Evolutionary conservation across 1,284 basidiomycete species (phyloP), one percentile per base, ranked within the genome.

Genomic region (Moesziomyces sp.): DNA sequence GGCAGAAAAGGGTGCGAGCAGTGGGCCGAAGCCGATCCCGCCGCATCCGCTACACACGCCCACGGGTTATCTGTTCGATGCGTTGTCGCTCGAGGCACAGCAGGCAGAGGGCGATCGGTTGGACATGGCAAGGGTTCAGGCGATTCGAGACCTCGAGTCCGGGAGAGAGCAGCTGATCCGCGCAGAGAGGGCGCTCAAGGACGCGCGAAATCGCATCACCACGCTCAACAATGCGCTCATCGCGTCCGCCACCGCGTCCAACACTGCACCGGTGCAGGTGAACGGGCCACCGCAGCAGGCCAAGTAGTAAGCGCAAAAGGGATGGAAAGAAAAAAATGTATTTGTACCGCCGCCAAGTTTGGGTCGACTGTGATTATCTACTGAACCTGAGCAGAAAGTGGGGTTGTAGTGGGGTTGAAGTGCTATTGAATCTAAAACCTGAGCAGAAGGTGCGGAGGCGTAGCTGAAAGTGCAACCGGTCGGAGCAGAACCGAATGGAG

Each of bases 31-130:
- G 43, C 61, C 48, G 3, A 50, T 58, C 21, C 79, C 67, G 11
- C 79, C 79, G 26, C 79, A 83, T 49, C 80, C 77, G 8, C 73
- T 83, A 14, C 78, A 83, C 55, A 76, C 76, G 6, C 77, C 80
- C 8, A 77, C 78, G 3, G 81, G 80, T 16, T 79, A 81, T 16
- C 58, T 81, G 9, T 66, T 81, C 28, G 74, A 82, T 26, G 87
- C 97, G 93, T 80, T 91, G 88, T 50, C 85, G 86, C 56, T 88
- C 88, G 70, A 94, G 94, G 92, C 93, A 92, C 85, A 91, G 88
- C 82, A 92, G 92, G 58, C 69, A 16, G 96, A 98, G 83, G 88
- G 88, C 3, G 91, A 92, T 40, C 86, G 92, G 53, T 84, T 98
- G 52, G 93, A 95, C 55, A 88, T 89, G 53, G 94, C 92, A 5